Base-by-base conservation (phyloP, 2,329 filamentous ascomycete species). In the Ramularia collo-cygni region DNA sequence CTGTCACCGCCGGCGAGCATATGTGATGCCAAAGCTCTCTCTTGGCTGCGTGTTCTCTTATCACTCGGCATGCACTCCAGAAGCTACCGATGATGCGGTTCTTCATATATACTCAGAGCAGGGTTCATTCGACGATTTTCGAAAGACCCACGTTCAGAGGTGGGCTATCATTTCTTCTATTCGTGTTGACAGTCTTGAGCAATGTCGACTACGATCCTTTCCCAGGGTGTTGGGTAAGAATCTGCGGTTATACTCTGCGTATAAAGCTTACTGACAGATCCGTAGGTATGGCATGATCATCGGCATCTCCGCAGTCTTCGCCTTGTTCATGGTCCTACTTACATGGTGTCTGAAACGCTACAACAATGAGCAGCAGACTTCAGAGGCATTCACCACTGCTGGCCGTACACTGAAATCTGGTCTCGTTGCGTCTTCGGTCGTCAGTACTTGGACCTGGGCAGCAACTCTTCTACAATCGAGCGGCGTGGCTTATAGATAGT, bases 361-460 rank as follows among this genome's bases (percentile, higher is more conserved):
- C 59, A 79, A 81, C 55, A 72, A 80, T 68, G 87, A 90, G 61
- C 69, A 89, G 3, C 87, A 94, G 62, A 95, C 88, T 0, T 90
- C 84, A 0, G 88, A 95, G 66, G 92, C 88, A 77, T 95, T 95
- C 71, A 88, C 76, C 49, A 94, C 88, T 0, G 88, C 88, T 35
- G 87, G 87, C 13, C 75, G 89, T 46, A 88, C 85, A 1, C 85
- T 95, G 51, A 95, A 94, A 60, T 88, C 85, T 7, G 89, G 88
- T 31, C 72, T 95, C 10, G 86, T 94, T 1, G 85, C 85, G 8
- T 85, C 85, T 4, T 88, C 87, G 12, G 88, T 95, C n/a, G 86
- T 94, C 3, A 89, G 83, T 12, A 88, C 83, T 4, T 95, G 89
- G 88, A 94, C 88, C 0, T 94, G 87, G 87, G 87, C 86, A 1